A percentile compares a stretch with the other conserved stretches of the same genome.
phyloP scores from a whole-genome alignment of 208 protist species.

The Crithidia bombi region DNA sequence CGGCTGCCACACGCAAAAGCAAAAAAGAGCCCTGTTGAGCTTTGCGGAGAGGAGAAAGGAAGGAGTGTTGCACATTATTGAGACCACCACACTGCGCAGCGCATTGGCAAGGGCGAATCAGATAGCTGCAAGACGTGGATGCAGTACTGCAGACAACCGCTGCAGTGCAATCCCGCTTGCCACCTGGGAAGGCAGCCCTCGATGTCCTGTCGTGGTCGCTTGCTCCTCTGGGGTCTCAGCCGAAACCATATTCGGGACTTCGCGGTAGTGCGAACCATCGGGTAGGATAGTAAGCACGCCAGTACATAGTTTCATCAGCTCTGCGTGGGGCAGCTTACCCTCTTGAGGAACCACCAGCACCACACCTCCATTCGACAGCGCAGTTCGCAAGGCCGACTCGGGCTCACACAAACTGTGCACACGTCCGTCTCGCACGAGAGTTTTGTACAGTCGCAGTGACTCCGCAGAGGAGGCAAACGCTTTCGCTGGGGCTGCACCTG shows the following conservation, averaged over 20 bases:
- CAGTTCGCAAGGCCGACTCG: slow-evolving; percentile 43
- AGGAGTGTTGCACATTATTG: too few relatives aligned
- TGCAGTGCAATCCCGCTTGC: slow-evolving; percentile 86
- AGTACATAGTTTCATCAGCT: slow-evolving; percentile 64
- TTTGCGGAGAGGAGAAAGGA: too few relatives aligned
- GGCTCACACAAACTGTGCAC: slow-evolving; percentile 49
- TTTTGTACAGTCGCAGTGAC: slow-evolving; percentile 49
- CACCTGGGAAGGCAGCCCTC: slow-evolving; percentile 78
- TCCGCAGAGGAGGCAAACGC: slow-evolving; percentile 22
- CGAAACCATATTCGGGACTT: not conserved
- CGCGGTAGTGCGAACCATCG: not conserved
- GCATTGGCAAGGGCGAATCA: too few relatives aligned
- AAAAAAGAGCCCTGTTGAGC: too few relatives aligned
- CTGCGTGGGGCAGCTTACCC: slow-evolving; percentile 70
- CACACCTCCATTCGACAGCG: slow-evolving; percentile 25
- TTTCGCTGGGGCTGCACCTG: not conserved
- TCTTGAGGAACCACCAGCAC: slow-evolving; percentile 85
- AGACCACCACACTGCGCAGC: too few relatives aligned
- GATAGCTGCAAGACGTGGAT: slow-evolving; percentile 57
- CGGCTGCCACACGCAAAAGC: too few relatives aligned
- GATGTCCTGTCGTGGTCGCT: slow-evolving; percentile 4
- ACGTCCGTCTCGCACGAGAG: slow-evolving; percentile 11
- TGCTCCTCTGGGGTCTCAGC: not conserved
- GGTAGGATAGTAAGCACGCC: slow-evolving; percentile 61
- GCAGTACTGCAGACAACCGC: slow-evolving; percentile 72